These are phyloP conservation scores for Cercospora sesami DNA, from an alignment of 2,329 filamentous ascomycete genomes.

Conservation along the genomic window DNA sequence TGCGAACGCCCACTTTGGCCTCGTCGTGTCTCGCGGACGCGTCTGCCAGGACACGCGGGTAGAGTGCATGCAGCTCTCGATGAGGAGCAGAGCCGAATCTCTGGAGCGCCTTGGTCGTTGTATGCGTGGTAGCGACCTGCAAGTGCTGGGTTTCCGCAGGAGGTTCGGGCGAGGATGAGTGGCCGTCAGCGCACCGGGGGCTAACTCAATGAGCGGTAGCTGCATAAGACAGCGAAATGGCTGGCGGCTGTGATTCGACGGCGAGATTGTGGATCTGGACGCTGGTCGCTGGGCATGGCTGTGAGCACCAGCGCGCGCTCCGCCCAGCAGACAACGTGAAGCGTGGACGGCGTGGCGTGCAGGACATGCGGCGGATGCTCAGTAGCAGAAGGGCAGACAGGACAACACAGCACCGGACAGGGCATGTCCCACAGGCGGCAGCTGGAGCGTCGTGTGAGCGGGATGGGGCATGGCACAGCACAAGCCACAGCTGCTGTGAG, in stretches of 20 bases:
- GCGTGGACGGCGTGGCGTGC: background rate
- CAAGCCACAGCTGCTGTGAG: constrained; percentile 7
- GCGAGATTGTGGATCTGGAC: constrained; percentile 22
- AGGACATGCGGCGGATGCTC: background rate
- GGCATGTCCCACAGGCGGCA: constrained; percentile 5
- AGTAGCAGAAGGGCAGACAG: background rate
- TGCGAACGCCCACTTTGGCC: constrained; percentile 12
- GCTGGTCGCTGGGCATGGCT: constrained; percentile 16
- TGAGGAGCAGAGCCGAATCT: constrained; percentile 14
- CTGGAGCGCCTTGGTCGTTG: constrained; percentile 15
- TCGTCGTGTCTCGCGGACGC: constrained; percentile 20
- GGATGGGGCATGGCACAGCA: constrained; percentile 5
- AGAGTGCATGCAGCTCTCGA: constrained; percentile 20
- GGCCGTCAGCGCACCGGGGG: constrained; percentile 21
- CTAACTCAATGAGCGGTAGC: constrained; percentile 26
- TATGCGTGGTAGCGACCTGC: constrained; percentile 18
- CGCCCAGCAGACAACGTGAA: background rate
- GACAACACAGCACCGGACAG: background rate
- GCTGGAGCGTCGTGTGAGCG: constrained; percentile 1
- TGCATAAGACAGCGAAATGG: constrained; percentile 19
- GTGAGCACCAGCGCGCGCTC: background rate
- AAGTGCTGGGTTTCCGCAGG: constrained; percentile 13
- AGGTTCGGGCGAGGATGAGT: constrained; percentile 23
- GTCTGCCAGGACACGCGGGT: constrained; percentile 21
- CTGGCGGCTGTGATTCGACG: constrained; percentile 26